Evolutionary conservation across 345 rosid genomes (phyloP).

Genomic region (Geranium brycei): DNA sequence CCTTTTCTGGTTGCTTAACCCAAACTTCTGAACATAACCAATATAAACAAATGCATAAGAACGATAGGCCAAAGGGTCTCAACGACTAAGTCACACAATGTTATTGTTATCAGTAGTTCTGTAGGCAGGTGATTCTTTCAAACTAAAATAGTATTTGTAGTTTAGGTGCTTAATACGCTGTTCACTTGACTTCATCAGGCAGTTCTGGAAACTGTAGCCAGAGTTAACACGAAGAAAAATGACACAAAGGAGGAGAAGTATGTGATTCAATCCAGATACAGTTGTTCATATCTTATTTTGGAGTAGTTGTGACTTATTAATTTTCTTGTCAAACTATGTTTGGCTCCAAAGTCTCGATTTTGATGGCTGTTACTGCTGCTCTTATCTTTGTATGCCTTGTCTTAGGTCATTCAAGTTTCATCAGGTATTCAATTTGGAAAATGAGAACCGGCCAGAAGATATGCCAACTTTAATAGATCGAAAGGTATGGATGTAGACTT

Average conservation of each 20-base stretch:
- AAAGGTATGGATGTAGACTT: constrained; percentile 32
- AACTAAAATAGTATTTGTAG: not conserved
- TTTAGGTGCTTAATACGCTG: not conserved
- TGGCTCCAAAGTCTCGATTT: not conserved
- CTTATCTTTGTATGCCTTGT: constrained; percentile 14
- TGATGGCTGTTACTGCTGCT: constrained; percentile 14
- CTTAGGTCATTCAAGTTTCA: constrained; percentile 73
- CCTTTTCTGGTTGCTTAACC: not conserved
- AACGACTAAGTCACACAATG: not conserved
- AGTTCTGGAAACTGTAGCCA: constrained; percentile 84
- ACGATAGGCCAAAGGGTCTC: not conserved
- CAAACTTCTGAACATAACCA: not conserved
- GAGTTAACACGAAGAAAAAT: constrained; percentile 74
- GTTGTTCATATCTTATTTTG: constrained; percentile 4
- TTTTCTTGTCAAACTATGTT: not conserved
- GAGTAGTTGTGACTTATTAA: not conserved
- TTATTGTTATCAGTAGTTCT: not conserved
- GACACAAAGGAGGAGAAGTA: constrained; percentile 87
- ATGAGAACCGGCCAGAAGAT: constrained; percentile 75
- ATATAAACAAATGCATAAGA: not conserved
- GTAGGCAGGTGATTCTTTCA: not conserved
- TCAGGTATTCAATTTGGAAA: constrained; percentile 72
- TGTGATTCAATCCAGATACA: constrained; percentile 13
- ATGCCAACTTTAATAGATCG: constrained; percentile 84
- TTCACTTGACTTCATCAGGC: constrained; percentile 38